Conservation (phyloP, 2,329 filamentous ascomycete genomes). For the Sporothrix curviconia region DNA sequence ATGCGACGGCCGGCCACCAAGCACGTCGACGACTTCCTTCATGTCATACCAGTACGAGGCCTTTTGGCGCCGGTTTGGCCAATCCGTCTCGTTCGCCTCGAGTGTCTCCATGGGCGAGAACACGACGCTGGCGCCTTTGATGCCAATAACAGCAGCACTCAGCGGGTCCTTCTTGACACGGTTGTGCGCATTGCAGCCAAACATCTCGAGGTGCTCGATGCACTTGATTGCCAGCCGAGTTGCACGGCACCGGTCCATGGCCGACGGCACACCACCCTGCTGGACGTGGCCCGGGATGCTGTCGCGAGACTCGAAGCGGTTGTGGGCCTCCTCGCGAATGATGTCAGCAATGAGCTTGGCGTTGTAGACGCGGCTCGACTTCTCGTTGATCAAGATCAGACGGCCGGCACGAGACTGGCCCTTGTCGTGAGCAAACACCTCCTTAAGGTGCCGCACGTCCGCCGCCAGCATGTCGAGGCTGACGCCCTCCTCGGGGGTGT, state of each 20-base stretch:
- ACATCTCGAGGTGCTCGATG: conserved; percentile 82
- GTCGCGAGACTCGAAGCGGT: conserved; percentile 85
- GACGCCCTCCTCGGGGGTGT: conserved; percentile 95
- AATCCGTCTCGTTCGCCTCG: conserved; percentile 83
- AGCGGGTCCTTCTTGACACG: conserved; percentile 67
- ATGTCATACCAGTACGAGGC: conserved; percentile 78
- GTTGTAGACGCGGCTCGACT: conserved; percentile 80
- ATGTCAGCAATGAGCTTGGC: conserved; percentile 93
- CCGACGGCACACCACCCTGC: conserved; percentile 84
- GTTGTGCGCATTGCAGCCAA: conserved; percentile 56
- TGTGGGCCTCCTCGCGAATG: conserved; percentile 86
- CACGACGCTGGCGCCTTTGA: conserved; percentile 83
- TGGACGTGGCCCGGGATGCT: conserved; percentile 92
- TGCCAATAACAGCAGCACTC: conserved; percentile 79
- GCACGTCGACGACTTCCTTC: conserved; percentile 74
- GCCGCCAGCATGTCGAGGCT: conserved; percentile 84
- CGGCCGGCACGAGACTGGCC: conserved; percentile 87
- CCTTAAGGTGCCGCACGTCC: conserved; percentile 82
- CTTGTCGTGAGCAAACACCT: conserved; percentile 77
- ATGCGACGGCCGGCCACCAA: conserved; percentile 64
- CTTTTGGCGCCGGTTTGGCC: conserved; percentile 80
- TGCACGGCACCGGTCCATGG: conserved; percentile 93
- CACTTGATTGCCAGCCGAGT: conserved; percentile 90
- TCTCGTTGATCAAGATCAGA: conserved; percentile 94
- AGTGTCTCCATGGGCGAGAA: conserved; percentile 76